A percentile compares a stretch with the other conserved stretches of the same genome.
Conservation (phyloP, 768 basidiomycete species). For the Naganishia vaughanmartiniae region DNA sequence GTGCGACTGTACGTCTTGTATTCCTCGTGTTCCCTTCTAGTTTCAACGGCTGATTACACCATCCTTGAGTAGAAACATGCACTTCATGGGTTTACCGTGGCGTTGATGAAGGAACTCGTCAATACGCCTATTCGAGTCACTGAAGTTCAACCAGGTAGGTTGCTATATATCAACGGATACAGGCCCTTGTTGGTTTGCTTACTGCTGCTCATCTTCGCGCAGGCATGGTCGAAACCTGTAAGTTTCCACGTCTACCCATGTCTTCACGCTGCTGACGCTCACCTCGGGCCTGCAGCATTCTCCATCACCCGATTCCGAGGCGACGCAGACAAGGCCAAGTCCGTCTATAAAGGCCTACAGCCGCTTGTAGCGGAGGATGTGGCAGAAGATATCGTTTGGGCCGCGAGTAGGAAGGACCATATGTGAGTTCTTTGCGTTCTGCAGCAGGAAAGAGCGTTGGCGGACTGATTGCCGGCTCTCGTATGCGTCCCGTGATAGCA, state of each 20-base stretch:
- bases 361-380: conserved; percentile 70
- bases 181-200: not conserved
- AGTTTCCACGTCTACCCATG: not conserved
- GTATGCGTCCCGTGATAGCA: not conserved
- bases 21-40: not conserved
- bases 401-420: conserved; percentile 57
- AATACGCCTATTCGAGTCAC: conserved; percentile 89
- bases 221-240: conserved; percentile 24
- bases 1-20: conserved; percentile 57
- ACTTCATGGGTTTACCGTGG: conserved; percentile 78
- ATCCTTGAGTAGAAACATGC: conserved; percentile 48
- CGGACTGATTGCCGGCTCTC: conserved; percentile 14
- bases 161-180: not conserved
- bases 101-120: conserved; percentile 80
- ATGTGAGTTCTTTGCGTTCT: conserved; percentile 14
- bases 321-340: conserved; percentile 73
- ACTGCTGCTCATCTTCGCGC: too few relatives aligned
- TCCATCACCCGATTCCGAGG: conserved; percentile 86
- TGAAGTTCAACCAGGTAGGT: conserved; percentile 81
- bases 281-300: conserved; percentile 58
- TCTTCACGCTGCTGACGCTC: not conserved
- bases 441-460: not conserved
- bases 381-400: conserved; percentile 98
- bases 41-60: not conserved
- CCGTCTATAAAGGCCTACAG: conserved; percentile 83